Evolutionary conservation across 768 basidiomycete genomes (phyloP).

Genomic region (Psilocybe sp.): DNA sequence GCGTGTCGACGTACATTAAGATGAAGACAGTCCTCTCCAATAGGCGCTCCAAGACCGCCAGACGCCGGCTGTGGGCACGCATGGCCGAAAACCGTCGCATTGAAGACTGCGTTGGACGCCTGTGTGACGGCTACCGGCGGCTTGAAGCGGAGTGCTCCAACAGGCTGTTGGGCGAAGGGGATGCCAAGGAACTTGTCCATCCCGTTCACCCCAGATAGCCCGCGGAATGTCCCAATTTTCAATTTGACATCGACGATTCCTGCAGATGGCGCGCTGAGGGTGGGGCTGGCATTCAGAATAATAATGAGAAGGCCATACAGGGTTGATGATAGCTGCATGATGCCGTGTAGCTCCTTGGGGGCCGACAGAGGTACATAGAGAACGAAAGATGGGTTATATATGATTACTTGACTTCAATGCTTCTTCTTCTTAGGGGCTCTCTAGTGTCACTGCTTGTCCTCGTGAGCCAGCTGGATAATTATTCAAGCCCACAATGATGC

Average conservation of each 20-base stretch:
- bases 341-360: too few relatives aligned
- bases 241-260: conserved; percentile 14
- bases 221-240: conserved; percentile 35
- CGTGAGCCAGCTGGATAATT: too few relatives aligned
- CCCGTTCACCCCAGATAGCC: conserved; percentile 28
- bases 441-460: too few relatives aligned
- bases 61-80: conserved; percentile 40
- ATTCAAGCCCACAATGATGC: too few relatives aligned
- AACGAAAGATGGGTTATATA: too few relatives aligned
- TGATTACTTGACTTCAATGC: too few relatives aligned
- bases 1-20: conserved; percentile 30
- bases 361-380: too few relatives aligned
- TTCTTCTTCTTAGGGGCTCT: too few relatives aligned
- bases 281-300: background rate
- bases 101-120: conserved; percentile 20
- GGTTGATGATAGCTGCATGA: background rate
- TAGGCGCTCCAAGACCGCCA: conserved; percentile 27
- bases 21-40: conserved; percentile 40
- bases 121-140: conserved; percentile 32
- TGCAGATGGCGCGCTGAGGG: background rate
- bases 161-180: conserved; percentile 46
- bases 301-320: background rate
- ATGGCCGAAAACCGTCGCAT: conserved; percentile 38
- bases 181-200: conserved; percentile 48
- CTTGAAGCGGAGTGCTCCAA: conserved; percentile 43